Base-by-base conservation (phyloP, 106 monocot species). In the Triglochin maritima region DNA sequence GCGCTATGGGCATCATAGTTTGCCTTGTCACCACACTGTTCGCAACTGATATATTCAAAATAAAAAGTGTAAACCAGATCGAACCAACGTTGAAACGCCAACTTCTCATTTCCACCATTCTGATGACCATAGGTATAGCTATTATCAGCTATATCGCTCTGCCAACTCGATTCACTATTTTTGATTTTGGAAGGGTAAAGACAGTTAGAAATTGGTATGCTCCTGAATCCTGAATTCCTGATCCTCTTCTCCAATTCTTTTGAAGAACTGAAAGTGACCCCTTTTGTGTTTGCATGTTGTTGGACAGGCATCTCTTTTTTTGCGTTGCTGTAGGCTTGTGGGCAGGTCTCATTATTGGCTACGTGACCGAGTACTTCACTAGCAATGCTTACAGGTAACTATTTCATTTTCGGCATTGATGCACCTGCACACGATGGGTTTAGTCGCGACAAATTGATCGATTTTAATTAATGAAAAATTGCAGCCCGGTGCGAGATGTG, bases 51-150 rank as follows among this genome's bases (percentile, higher is more conserved):
- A 15, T 76, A 0, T 63, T 62, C 41, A 62, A 56, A n/a, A 63
- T 76, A 14, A 17, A 56, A 43, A 47, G 2, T 29, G 69, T 69
- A 4, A 56, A 54, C 7, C 69, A 87, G 75, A 89, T 93, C 56
- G 89, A 93, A 43, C 89, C 89, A 55, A 71, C 89, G 9, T 44
- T 68, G 44, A 68, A 68, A 43, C 68, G 68, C 5, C 68, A 68
- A 15, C 68, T 68, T 2, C 68, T 89, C 10, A 89, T 93, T 60
- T 93, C 93, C 9, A 93, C 89, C 57, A 76, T 57, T 8, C 72
- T 93, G 3, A 93, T 93, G 93, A 93, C 93, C 7, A 49, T 79
- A 13, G 93, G 89, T 48, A 86, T 93, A 69, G 86, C 84, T 17
- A 57, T 89, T 65, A 69, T 89, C 47, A 81, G 73, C 49, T 82